phyloP scores from a whole-genome alignment of 345 rosid species.

The Clausena lansium region DNA sequence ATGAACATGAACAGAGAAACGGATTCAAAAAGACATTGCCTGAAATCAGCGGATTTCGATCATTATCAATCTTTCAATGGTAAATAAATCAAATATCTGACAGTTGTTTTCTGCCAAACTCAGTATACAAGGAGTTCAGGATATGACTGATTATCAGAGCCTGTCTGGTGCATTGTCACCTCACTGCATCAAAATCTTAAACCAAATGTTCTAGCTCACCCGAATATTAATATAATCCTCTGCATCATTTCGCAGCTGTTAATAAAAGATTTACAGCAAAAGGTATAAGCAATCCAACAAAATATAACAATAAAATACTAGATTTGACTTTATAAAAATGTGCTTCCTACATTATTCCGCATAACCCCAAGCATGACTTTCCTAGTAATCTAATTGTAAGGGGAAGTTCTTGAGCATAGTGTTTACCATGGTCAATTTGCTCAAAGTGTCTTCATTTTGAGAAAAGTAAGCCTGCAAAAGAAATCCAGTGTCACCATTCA shows the following conservation, averaged over 20 bases:
- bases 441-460: slow-evolving; percentile 52
- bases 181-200: background rate
- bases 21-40: slow-evolving; percentile 30
- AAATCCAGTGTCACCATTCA: background rate
- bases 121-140: too few species aligned
- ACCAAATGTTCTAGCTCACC: slow-evolving; percentile 14
- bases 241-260: slow-evolving; percentile 72
- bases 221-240: slow-evolving; percentile 75
- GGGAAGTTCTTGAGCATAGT: background rate
- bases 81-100: too few species aligned
- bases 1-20: slow-evolving; percentile 19
- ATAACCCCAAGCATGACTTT: background rate
- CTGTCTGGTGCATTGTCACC: slow-evolving; percentile 31
- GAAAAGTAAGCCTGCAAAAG: slow-evolving; percentile 54
- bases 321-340: background rate
- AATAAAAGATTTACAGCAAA: slow-evolving; percentile 6
- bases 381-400: background rate
- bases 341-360: background rate
- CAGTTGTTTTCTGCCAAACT: too few species aligned
- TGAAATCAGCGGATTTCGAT: slow-evolving; percentile 71
- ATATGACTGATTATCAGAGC: too few species aligned
- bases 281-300: too few species aligned
- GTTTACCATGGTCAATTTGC: slow-evolving; percentile 50
- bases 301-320: background rate
- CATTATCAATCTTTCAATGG: too few species aligned